A percentile compares a stretch with the other conserved stretches of the same genome.
phyloP scores from a whole-genome alignment of 208 protist genomes.

The Crithidia fasciculata region DNA sequence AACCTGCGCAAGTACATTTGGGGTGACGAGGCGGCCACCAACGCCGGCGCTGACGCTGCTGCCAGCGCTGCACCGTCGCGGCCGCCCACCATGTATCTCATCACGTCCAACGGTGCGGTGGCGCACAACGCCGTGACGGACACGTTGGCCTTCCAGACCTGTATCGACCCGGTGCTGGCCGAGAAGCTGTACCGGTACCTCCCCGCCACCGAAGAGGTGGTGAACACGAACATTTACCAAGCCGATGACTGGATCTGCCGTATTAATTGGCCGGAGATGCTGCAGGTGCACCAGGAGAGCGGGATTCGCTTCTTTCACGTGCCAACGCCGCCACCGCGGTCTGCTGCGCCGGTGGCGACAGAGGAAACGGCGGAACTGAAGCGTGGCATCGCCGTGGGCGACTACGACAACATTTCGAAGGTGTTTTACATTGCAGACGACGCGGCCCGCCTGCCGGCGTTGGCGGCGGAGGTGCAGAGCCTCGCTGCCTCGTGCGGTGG shows the following conservation, averaged over 20 bases:
- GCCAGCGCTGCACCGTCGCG: not conserved
- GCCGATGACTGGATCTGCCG: slow-evolving; percentile 68
- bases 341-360: not conserved
- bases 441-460: slow-evolving; percentile 1
- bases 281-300: slow-evolving; percentile 41
- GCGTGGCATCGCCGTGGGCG: slow-evolving; percentile 22
- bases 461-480: slow-evolving; percentile 29
- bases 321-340: slow-evolving; percentile 9
- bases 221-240: slow-evolving; percentile 66
- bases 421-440: slow-evolving; percentile 48
- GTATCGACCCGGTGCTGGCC: slow-evolving; percentile 33
- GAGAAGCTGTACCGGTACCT: slow-evolving; percentile 42
- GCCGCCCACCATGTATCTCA: slow-evolving; percentile 39
- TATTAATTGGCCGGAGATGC: slow-evolving; percentile 47
- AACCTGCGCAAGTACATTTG: slow-evolving; percentile 48
- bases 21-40: slow-evolving; percentile 1
- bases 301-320: slow-evolving; percentile 36
- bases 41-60: not conserved
- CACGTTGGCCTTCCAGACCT: slow-evolving; percentile 28
- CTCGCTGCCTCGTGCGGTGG: slow-evolving; percentile 10
- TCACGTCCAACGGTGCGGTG: slow-evolving; percentile 66
- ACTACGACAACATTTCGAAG: slow-evolving; percentile 51
- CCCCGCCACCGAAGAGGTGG: slow-evolving; percentile 25
- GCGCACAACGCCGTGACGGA: slow-evolving; percentile 53
- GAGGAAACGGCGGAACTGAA: not conserved